These are phyloP conservation scores for Silene conica DNA, from an alignment of 148 eudicot genomes.

Conservation along the genomic window DNA sequence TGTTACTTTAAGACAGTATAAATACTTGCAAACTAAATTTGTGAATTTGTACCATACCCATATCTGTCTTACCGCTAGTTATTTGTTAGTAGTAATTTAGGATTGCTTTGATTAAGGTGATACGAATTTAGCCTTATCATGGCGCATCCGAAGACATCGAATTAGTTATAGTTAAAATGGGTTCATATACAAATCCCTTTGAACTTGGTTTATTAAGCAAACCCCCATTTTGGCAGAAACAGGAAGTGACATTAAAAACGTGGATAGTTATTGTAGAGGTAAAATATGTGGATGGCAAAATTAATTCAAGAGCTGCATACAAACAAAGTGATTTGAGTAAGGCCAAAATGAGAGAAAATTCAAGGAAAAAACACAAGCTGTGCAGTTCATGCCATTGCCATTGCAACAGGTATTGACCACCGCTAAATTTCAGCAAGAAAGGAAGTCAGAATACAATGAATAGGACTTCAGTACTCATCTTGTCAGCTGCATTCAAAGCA, in stretches of 20 bases:
- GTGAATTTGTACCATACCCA: no score
- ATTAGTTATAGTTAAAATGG: background rate
- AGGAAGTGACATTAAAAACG: background rate
- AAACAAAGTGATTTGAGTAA: background rate
- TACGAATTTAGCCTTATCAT: no score
- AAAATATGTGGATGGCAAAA: background rate
- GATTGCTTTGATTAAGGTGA: no score
- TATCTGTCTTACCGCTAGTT: no score
- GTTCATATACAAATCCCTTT: background rate
- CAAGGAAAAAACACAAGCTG: background rate
- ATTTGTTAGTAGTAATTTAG: no score
- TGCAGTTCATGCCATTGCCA: background rate
- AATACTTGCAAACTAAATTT: no score
- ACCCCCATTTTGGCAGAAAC: background rate
- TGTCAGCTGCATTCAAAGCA: background rate
- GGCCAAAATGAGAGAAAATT: background rate
- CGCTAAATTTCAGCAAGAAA: background rate
- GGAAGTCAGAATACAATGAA: slow-evolving; percentile 4
- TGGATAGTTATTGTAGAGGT: background rate
- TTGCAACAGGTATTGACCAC: background rate
- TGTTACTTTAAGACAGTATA: no score
- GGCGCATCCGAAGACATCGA: background rate
- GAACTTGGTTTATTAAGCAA: background rate
- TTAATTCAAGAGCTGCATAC: background rate
- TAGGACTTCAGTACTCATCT: background rate